Base-by-base conservation (phyloP, 148 eudicot genomes). In the Agrostemma githago region DNA sequence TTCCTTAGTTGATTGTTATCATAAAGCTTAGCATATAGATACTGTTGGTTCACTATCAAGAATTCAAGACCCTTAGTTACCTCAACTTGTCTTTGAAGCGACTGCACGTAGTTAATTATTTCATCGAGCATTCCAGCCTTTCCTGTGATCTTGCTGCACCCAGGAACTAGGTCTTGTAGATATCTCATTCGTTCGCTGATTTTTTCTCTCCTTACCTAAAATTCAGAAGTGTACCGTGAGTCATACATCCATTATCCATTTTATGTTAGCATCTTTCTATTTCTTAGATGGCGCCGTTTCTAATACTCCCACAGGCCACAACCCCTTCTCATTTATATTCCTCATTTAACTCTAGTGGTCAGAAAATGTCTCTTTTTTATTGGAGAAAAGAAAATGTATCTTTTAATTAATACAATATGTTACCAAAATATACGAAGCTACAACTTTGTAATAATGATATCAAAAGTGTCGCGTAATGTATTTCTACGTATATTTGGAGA, bases 71-170 rank as follows among this genome's bases (percentile, higher is more conserved):
- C 17, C 6, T 46, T 5, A 73, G 68, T 72, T 19, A 95, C 98
- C 98, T 94, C 98, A 3, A 94, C 98, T 94, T 91, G 96, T 91
- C 91, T 84, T 81, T 94, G 98, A 74, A 94, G 96, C 48, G 97
- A 94, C 82, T 94, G 98, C 70, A 94, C 97, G 73, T 94, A 91
- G 80, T 94, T 91, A 75, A 94, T 94, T 62, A 94, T 94, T 75
- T 94, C 98, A 51, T 94, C 98, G 1, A 94, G 96, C 98, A 92
- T 91, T 77, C 98, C 98, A 12, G 98, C 98, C 83, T 94, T 94
- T 20, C 98, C 97, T 16, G 96, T 89, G 78, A 94, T 87, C 84
- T 91, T 94, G 68, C 85, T 91, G 81, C 98, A 95, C n/a, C 97
- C 98, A 41, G 98, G 98, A 48, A 95, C 97, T 69, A 95, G 85